Percentiles rank a stretch among this genome's conserved stretches.
phyloP scores from a whole-genome alignment of 1,284 basidiomycete genomes.

The Peniophora sp. region DNA sequence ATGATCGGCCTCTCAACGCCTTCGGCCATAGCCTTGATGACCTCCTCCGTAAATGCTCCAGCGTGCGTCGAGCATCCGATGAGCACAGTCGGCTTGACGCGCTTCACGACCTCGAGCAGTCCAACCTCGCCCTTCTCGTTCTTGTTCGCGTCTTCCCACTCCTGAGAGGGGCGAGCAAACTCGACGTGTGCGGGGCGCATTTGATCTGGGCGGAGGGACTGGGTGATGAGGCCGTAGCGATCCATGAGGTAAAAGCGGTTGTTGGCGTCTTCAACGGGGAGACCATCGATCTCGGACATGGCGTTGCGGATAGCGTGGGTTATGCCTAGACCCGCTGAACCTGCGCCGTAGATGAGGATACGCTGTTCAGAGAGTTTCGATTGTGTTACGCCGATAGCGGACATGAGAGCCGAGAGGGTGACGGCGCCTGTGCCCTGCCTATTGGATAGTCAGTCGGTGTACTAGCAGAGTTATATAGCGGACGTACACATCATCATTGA shows the following conservation, averaged over 20 bases:
- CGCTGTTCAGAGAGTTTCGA: constrained; percentile 64
- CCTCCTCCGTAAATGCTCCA: constrained; percentile 76
- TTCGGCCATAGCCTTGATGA: constrained; percentile 64
- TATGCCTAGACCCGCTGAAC: constrained; percentile 80
- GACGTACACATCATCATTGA: constrained; percentile 74
- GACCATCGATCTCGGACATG: constrained; percentile 53
- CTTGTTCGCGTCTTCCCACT: constrained; percentile 36
- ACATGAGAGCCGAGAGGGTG: constrained; percentile 70
- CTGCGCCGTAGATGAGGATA: constrained; percentile 74
- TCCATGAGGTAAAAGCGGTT: constrained; percentile 62
- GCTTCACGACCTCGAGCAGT: constrained; percentile 63
- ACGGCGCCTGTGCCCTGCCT: constrained; percentile 86
- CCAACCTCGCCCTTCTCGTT: constrained; percentile 37
- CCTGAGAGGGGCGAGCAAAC: constrained; percentile 50
- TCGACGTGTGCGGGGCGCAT: constrained; percentile 45
- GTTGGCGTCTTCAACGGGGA: constrained; percentile 54
- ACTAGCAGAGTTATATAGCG: neutral
- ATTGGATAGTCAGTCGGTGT: constrained; percentile 7
- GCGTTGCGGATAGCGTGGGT: constrained; percentile 67
- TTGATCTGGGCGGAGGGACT: constrained; percentile 36
- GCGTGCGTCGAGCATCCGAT: constrained; percentile 78
- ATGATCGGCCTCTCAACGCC: constrained; percentile 70
- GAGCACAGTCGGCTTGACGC: constrained; percentile 65
- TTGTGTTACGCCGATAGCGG: constrained; percentile 71
- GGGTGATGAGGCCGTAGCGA: constrained; percentile 48